Conservation (phyloP, 768 basidiomycete species). For the Megacollybia marginata region DNA sequence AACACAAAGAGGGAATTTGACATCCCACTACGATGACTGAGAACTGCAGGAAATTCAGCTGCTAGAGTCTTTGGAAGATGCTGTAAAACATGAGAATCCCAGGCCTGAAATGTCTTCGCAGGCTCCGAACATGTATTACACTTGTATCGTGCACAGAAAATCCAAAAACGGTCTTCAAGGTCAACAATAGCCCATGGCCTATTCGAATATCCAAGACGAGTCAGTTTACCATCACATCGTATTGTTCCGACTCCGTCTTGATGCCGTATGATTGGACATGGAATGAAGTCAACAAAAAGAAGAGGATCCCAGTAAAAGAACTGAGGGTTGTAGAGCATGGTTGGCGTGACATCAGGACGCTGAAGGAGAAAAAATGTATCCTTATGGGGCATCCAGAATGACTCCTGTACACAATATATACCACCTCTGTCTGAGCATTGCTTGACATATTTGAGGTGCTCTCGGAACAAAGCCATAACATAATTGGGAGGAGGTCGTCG, state of each 20-base stretch:
- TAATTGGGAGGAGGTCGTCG: not conserved
- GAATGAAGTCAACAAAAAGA: not conserved
- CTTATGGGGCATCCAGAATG: not conserved
- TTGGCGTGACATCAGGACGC: not conserved
- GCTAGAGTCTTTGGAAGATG: slow-evolving; percentile 13
- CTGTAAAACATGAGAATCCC: slow-evolving; percentile 14
- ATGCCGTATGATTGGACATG: slow-evolving; percentile 2
- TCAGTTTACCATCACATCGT: too few species aligned
- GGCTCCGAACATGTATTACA: slow-evolving; percentile 12
- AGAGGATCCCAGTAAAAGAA: slow-evolving; percentile 4
- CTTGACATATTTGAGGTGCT: not conserved
- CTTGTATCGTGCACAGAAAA: slow-evolving; percentile 17
- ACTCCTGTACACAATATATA: not conserved
- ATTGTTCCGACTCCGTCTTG: too few species aligned
- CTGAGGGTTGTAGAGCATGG: not conserved
- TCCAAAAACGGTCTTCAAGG: slow-evolving; percentile 10
- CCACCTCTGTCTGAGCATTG: not conserved
- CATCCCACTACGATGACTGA: slow-evolving; percentile 14
- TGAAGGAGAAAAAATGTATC: not conserved
- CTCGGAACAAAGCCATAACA: not conserved
- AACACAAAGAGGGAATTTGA: slow-evolving; percentile 9
- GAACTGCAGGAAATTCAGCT: slow-evolving; percentile 15
- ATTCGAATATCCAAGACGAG: too few species aligned
- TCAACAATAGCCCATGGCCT: too few species aligned
- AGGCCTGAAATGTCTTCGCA: slow-evolving; percentile 17